Conservation (phyloP, 495 filamentous ascomycete species). For the Aspergillus leporis region DNA sequence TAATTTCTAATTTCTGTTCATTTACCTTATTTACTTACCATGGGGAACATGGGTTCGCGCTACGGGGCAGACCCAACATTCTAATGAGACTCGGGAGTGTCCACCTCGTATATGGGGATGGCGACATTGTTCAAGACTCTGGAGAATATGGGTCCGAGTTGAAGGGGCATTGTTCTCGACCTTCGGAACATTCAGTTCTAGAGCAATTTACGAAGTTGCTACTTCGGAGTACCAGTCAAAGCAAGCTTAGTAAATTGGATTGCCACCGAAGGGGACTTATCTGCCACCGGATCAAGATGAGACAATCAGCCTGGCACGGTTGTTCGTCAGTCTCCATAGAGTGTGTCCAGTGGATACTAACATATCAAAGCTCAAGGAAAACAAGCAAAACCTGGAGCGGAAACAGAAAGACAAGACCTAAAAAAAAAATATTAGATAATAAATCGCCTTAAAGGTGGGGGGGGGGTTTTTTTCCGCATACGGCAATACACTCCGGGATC, state of each 20-base stretch:
- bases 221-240: background rate
- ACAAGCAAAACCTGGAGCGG: background rate
- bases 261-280: too few species aligned
- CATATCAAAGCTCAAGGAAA: background rate
- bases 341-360: background rate
- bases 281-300: background rate
- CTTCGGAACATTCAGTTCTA: background rate
- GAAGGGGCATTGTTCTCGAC: background rate
- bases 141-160: background rate
- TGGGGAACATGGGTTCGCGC: background rate
- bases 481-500: slow-evolving; percentile 11
- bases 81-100: background rate
- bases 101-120: background rate
- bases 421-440: background rate
- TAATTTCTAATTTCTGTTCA: background rate
- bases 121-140: background rate
- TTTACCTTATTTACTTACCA: background rate
- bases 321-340: background rate
- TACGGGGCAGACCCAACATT: background rate
- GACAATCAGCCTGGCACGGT: background rate
- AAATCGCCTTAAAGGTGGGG: background rate
- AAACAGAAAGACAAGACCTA: background rate
- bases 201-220: background rate
- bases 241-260: background rate
- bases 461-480: slow-evolving; percentile 8